Evolutionary conservation across 2,329 filamentous ascomycete genomes (phyloP), one percentile per base, ranked within the genome.

Genomic region (Ceratocystiopsis sp.): DNA sequence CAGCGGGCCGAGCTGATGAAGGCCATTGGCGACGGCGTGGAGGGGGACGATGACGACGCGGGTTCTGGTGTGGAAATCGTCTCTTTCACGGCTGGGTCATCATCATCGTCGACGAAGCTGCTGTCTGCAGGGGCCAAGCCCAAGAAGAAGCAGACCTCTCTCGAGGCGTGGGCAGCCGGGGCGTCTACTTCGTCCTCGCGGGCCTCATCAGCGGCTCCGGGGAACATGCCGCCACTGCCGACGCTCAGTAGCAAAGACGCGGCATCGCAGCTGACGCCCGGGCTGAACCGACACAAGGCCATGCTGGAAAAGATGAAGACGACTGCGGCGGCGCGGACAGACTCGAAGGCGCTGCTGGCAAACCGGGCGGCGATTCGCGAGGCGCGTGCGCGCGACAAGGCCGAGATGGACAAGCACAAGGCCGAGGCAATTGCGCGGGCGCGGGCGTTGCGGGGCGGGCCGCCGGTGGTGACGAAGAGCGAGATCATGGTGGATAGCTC

Each of bases 401-500:
- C 84, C 43, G 84, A 81, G 42, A 80, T 77, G 54, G 75, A 74
- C 47, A 80, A 73, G 56, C 71, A 80, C 54, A 81, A 87, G 55
- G 75, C 78, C 13, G 80, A 78, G 45, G 73, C 73, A 14, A 74
- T 87, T 51, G 82, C 82, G 2, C 73, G 69, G 49, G 75, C 84
- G 8, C 80, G 77, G 58, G 78, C 72, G 38, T 59, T 73, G 8
- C 62, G 68, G 41, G 65, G 69, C 46, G 62, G 69, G 51, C 56
- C 63, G 19, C 52, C 55, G 59, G 81, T 74, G 3, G 72, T 74
- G 2, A 71, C 71, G 48, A 82, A 82, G 49, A 82, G 80, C 54
- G 85, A 89, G 50, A 85, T 96, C 59, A 94, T 96, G 85, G 84
- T 95, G 19, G 78, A 81, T 45, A 82, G 78, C 45, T 80, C 78